A percentile compares a stretch with the other conserved stretches of the same genome.
These are phyloP conservation scores for Lachnum nothofagi DNA, from an alignment of 2,329 filamentous ascomycete genomes.

Conservation along the genomic window DNA sequence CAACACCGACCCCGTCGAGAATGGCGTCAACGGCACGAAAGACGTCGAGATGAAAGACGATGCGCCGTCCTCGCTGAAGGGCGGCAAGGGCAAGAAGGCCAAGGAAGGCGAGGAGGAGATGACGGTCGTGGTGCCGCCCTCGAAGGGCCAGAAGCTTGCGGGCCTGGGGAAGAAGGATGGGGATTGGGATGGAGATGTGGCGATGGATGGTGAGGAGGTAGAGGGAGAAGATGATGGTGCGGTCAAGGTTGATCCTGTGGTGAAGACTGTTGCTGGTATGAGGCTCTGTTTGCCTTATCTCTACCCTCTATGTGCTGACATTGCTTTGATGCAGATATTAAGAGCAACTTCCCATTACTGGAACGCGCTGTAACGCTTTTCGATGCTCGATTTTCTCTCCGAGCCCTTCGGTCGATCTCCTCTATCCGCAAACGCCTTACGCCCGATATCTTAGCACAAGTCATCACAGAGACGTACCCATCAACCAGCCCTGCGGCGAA, in stretches of 20 bases:
- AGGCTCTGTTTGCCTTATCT: constrained; percentile 42
- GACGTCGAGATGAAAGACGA: constrained; percentile 69
- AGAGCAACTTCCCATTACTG: constrained; percentile 84
- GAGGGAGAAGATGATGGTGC: constrained; percentile 35
- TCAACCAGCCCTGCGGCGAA: constrained; percentile 57
- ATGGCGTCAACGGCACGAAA: constrained; percentile 59
- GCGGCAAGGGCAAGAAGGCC: constrained; percentile 57
- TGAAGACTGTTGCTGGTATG: constrained; percentile 57
- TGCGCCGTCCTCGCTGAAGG: constrained; percentile 53
- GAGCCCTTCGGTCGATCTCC: constrained; percentile 90
- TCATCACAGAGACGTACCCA: constrained; percentile 75
- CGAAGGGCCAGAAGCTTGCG: constrained; percentile 58
- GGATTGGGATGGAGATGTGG: constrained; percentile 64
- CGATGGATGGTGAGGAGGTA: constrained; percentile 54
- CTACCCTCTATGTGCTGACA: constrained; percentile 14
- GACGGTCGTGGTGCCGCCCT: constrained; percentile 73
- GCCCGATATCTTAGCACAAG: constrained; percentile 72
- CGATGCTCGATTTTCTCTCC: constrained; percentile 89
- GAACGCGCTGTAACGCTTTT: constrained; percentile 90
- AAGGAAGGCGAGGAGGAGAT: constrained; percentile 73
- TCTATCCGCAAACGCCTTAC: constrained; percentile 88
- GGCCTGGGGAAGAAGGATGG: constrained; percentile 52
- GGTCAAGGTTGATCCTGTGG: constrained; percentile 55
- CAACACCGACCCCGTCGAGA: constrained; percentile 65
- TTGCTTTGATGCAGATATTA: constrained; percentile 66